A percentile compares a stretch with the other conserved stretches of the same genome.
Evolutionary conservation across 768 basidiomycete species (phyloP).

Genomic region (Mycena epipterygia): DNA sequence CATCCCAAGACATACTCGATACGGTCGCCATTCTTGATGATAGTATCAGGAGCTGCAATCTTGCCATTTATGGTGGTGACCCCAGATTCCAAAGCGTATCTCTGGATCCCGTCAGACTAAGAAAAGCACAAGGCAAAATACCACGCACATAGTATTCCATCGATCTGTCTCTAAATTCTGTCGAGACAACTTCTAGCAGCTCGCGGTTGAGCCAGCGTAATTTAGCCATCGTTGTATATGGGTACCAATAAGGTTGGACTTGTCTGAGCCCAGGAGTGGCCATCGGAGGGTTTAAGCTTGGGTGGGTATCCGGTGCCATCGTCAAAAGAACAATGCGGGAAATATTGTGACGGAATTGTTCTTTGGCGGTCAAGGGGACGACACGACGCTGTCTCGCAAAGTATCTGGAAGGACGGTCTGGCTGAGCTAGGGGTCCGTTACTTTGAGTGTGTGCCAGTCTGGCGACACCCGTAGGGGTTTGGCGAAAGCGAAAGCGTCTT

Average conservation of each 20-base stretch:
- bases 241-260: conserved; percentile 91
- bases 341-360: conserved; percentile 72
- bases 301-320: conserved; percentile 58
- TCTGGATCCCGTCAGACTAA: conserved; percentile 44
- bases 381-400: conserved; percentile 39
- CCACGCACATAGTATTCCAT: conserved; percentile 93
- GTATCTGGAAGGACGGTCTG: no score
- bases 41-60: conserved; percentile 81
- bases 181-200: conserved; percentile 91
- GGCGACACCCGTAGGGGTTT: not conserved
- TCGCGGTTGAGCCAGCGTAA: conserved; percentile 90
- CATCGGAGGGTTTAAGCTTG: conserved; percentile 42
- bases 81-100: conserved; percentile 85
- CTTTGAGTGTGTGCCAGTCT: conserved; percentile 28
- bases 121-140: conserved; percentile 3
- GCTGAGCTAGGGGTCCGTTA: conserved; percentile 22
- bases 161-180: conserved; percentile 93
- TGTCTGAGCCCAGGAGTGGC: conserved; percentile 73
- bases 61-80: conserved; percentile 97
- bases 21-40: conserved; percentile 89
- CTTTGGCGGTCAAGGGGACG: conserved; percentile 62
- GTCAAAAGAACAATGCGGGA: conserved; percentile 64
- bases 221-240: conserved; percentile 94
- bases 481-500: not conserved
- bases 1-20: conserved; percentile 75